A percentile compares a stretch with the other conserved stretches of the same genome.
Evolutionary conservation across 2,329 filamentous ascomycete species (phyloP).

Genomic region (Fusarium sp.): DNA sequence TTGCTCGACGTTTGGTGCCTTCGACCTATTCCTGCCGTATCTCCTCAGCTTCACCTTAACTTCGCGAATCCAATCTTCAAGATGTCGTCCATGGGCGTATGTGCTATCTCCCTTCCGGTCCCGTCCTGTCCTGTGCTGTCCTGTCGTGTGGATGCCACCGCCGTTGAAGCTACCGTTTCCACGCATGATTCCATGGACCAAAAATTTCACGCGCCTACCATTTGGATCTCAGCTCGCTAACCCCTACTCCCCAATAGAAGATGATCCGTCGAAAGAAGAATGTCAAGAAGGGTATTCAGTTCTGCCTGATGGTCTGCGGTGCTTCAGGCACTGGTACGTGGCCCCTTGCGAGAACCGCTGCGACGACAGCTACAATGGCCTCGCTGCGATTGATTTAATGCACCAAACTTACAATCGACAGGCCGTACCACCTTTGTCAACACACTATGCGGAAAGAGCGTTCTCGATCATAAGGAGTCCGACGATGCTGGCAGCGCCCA

Average conservation of each 20-base stretch:
- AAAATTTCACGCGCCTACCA: conserved; percentile 27
- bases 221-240: conserved; percentile 40
- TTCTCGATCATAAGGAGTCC: conserved; percentile 89
- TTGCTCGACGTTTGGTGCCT: conserved; percentile 33
- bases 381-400: conserved; percentile 16
- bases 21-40: conserved; percentile 31
- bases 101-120: conserved; percentile 31
- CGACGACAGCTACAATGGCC: conserved; percentile 10
- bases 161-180: conserved; percentile 39
- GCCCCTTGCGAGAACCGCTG: conserved; percentile 24
- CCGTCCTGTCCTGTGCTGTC: not conserved
- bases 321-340: conserved; percentile 94
- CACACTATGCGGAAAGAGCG: conserved; percentile 95
- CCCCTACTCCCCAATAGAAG: conserved; percentile 63
- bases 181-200: conserved; percentile 13
- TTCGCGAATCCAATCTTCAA: conserved; percentile 31
- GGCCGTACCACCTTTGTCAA: conserved; percentile 99
- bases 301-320: conserved; percentile 99
- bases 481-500: conserved; percentile 91
- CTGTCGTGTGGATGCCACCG: conserved; percentile 24
- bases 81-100: conserved; percentile 49
- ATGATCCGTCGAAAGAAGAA: conserved; percentile 99
- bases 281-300: conserved; percentile 99
- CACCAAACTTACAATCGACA: conserved; percentile 51
- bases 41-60: conserved; percentile 28